Base-by-base conservation (phyloP, 768 basidiomycete species). In the Dictyophora rubrovolvata region DNA sequence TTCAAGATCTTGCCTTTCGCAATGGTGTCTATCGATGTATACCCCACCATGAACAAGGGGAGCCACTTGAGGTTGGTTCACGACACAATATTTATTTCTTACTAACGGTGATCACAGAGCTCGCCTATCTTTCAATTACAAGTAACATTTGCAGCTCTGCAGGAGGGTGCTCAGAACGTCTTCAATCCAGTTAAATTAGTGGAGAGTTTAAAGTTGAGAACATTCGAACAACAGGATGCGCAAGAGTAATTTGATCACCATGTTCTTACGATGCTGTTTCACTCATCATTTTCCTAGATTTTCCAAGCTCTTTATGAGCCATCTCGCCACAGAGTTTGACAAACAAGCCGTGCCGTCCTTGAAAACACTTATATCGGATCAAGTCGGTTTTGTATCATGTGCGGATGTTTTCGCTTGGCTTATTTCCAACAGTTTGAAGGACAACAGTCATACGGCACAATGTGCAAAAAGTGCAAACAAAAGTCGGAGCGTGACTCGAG, bases 161-260 rank as follows among this genome's bases (percentile, higher is more conserved):
- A 97, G 66, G 77, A 83, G 60, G 82, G 88, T 61, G 75, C 75
- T 3, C 76, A 83, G 64, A 78, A 70, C 52, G 82, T 86, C 0
- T 93, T 88, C 67, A 92, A 97, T 70, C 95, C 95, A 0, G 72
- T 75, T 16, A 87, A 85, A 62, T 79, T 98, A 14, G 87, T 94
- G 6, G 86, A 93, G 67, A 90, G 90, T 63, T 73, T 98, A 55
- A 80, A 85, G 60, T 73, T 98, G 42, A 80, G 86, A 18, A 84
- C 85, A 1, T 78, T 85, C 4, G 89, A 96, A 67, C 95, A 98
- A 67, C 94, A 97, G 71, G 95, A 98, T 73, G 93, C 95, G 33
- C 92, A 94, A 71, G 95, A 98, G 92, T 96, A 66, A 56, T 82
- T 68, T 28, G 28, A 28, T 23, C 22, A 46, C 18, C 21, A 58